A percentile compares a stretch with the other conserved stretches of the same genome.
Conservation (phyloP, 129 eudicot genomes). For the Rutidosis leptorrhynchoides region DNA sequence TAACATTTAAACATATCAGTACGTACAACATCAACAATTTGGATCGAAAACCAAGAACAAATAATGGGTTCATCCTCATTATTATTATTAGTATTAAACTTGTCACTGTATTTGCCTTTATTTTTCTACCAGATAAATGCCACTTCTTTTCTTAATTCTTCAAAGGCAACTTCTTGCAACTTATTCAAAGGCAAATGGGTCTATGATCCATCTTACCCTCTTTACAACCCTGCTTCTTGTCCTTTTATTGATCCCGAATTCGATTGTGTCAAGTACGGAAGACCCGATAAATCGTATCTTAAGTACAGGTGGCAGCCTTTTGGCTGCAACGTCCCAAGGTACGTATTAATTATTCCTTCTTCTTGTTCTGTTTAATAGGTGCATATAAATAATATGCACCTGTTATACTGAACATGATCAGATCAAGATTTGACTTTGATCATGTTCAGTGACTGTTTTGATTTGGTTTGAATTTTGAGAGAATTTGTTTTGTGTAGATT, state of each 20-base stretch:
- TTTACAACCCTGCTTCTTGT: conserved; percentile 61
- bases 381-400: background rate
- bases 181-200: conserved; percentile 78
- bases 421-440: background rate
- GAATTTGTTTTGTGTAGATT: conserved; percentile 40
- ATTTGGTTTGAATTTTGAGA: background rate
- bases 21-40: conserved; percentile 24
- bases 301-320: conserved; percentile 82
- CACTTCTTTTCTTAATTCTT: conserved; percentile 35
- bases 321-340: conserved; percentile 66
- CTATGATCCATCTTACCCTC: conserved; percentile 73
- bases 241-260: conserved; percentile 74
- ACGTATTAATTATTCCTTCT: background rate
- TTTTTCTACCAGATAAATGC: conserved; percentile 34
- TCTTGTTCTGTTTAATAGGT: background rate
- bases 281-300: conserved; percentile 62
- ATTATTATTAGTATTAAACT: conserved; percentile 2
- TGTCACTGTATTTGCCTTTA: no score
- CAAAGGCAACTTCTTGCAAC: conserved; percentile 43
- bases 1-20: conserved; percentile 24
- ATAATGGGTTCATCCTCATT: conserved; percentile 26
- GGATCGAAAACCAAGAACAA: conserved; percentile 35
- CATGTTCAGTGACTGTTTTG: background rate
- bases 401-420: background rate
- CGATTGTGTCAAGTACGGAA: conserved; percentile 53